Evolutionary conservation across 2,329 filamentous ascomycete genomes (phyloP).

Genomic region (Diplodia seriata): DNA sequence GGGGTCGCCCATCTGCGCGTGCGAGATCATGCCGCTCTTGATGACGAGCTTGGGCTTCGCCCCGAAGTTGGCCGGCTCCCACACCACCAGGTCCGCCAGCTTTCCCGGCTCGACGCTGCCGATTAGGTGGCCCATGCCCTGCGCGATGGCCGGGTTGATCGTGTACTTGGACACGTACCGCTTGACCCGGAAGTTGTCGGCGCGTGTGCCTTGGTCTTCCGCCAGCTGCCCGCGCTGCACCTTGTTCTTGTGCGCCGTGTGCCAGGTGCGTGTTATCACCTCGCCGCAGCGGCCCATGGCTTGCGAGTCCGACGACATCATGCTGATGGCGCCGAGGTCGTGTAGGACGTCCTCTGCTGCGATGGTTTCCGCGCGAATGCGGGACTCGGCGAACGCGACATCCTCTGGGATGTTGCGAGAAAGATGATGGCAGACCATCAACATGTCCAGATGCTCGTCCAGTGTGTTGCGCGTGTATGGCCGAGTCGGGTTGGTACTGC

Average conservation of each 20-base stretch:
- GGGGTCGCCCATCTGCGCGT: constrained; percentile 74
- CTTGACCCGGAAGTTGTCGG: constrained; percentile 92
- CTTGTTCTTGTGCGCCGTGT: constrained; percentile 98
- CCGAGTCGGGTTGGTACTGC: constrained; percentile 89
- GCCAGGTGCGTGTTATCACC: constrained; percentile 92
- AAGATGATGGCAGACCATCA: constrained; percentile 97
- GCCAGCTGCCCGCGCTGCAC: constrained; percentile 76
- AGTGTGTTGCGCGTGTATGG: constrained; percentile 92
- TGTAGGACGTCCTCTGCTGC: constrained; percentile 96
- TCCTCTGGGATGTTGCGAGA: constrained; percentile 94
- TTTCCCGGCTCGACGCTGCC: constrained; percentile 90
- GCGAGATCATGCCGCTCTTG: constrained; percentile 87
- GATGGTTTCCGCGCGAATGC: constrained; percentile 95
- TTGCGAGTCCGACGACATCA: constrained; percentile 96
- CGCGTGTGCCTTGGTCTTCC: constrained; percentile 79
- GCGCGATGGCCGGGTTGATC: constrained; percentile 88
- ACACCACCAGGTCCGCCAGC: constrained; percentile 85
- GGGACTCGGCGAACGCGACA: constrained; percentile 91
- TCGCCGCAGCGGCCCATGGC: constrained; percentile 97
- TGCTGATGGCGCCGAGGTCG: constrained; percentile 91
- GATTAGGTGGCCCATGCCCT: constrained; percentile 87
- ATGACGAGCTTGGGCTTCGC: constrained; percentile 82
- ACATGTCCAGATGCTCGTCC: constrained; percentile 96
- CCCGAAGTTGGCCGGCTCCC: constrained; percentile 85
- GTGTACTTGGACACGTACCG: constrained; percentile 96